phyloP scores from a whole-genome alignment of 306 rosid genomes.

The Begonia loranthoides region DNA sequence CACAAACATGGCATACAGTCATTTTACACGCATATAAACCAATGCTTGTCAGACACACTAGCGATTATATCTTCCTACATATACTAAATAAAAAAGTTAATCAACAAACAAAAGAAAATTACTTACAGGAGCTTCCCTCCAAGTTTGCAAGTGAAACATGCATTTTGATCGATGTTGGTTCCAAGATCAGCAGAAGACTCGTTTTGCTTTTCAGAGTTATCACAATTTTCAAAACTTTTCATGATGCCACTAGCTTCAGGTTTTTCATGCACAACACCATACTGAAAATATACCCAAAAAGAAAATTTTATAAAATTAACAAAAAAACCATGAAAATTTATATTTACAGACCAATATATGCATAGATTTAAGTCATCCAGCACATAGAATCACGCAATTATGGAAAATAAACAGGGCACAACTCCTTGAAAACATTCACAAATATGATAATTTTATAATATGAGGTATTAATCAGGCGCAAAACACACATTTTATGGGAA shows the following conservation, averaged over 20 bases:
- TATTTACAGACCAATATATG: not conserved
- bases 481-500: too few species aligned
- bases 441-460: not conserved
- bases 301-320: not conserved
- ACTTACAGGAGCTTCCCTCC: constrained; percentile 75
- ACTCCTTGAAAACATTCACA: not conserved
- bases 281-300: constrained; percentile 31
- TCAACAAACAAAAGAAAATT: constrained; percentile 10
- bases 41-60: too few species aligned
- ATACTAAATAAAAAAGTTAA: not conserved
- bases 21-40: not conserved
- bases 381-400: not conserved
- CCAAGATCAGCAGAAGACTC: constrained; percentile 17
- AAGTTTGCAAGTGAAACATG: constrained; percentile 43
- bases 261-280: constrained; percentile 22
- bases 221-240: constrained; percentile 14
- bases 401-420: not conserved
- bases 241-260: constrained; percentile 13
- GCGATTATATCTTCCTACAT: not conserved
- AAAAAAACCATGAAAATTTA: not conserved
- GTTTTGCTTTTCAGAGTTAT: constrained; percentile 25
- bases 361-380: not conserved
- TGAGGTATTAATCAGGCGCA: too few species aligned
- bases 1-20: not conserved
- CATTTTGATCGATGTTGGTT: constrained; percentile 19